These are phyloP conservation scores for Solanum bukasovii DNA, from an alignment of 257 asterid species.

Conservation along the genomic window DNA sequence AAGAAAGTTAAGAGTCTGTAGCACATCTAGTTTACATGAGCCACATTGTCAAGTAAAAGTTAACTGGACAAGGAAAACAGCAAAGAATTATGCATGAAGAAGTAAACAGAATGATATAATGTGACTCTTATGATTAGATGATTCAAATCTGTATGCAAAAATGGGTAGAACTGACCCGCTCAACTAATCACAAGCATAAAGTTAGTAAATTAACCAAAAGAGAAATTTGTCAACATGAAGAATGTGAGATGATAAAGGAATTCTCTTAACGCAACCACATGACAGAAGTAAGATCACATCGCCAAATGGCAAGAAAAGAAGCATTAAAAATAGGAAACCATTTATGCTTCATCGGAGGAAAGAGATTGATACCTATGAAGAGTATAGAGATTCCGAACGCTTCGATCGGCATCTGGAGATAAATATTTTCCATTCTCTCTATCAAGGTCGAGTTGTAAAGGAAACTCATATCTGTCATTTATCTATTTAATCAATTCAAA, in stretches of 20 bases:
- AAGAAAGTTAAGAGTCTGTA: not conserved
- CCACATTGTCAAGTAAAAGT: not conserved
- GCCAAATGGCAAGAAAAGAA: not conserved
- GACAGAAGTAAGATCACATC: not conserved
- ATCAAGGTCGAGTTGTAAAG: conserved; percentile 87
- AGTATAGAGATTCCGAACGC: conserved; percentile 69
- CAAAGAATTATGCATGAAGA: not conserved
- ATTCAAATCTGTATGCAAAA: not conserved
- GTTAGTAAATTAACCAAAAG: not conserved
- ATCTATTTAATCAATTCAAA: conserved; percentile 35
- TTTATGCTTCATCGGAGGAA: not conserved
- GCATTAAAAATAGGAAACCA: not conserved
- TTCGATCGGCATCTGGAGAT: conserved; percentile 76
- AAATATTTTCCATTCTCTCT: conserved; percentile 75
- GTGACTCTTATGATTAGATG: not conserved
- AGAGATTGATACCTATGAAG: conserved; percentile 63
- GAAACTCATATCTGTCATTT: conserved; percentile 89
- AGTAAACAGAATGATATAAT: not conserved
- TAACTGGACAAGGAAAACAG: not conserved
- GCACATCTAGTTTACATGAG: not conserved
- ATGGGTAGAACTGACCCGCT: not conserved
- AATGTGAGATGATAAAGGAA: not conserved
- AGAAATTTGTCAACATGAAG: not conserved
- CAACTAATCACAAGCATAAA: not conserved
- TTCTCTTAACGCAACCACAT: not conserved